A percentile compares a stretch with the other conserved stretches of the same genome.
phyloP scores from a whole-genome alignment of 345 rosid genomes.

The Isatis tinctoria region DNA sequence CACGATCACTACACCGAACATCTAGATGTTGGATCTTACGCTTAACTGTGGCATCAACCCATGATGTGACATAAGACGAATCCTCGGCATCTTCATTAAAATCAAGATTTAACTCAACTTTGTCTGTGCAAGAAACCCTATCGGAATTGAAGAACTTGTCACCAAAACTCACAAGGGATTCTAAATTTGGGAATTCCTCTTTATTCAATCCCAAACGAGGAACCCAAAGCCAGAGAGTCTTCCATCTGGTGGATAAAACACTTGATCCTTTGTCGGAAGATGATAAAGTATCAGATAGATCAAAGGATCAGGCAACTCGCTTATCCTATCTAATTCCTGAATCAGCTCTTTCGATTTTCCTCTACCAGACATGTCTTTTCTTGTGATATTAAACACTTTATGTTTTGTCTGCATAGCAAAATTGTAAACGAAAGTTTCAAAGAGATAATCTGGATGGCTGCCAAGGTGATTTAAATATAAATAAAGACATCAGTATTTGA shows the following conservation, averaged over 20 bases:
- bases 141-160: no score
- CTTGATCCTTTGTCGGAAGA: not conserved
- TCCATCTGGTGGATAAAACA: conserved; percentile 2
- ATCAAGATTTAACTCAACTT: no score
- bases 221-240: not conserved
- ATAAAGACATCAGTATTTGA: no score
- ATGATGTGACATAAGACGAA: no score
- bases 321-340: not conserved
- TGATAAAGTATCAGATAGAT: not conserved
- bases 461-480: no score
- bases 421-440: not conserved
- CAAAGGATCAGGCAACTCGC: not conserved
- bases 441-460: not conserved
- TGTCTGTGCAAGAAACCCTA: no score
- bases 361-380: not conserved
- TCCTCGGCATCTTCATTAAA: no score
- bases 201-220: not conserved
- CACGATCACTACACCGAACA: no score
- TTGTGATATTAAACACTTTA: not conserved
- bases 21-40: not conserved
- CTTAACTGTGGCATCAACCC: not conserved
- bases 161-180: no score
- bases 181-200: not conserved
- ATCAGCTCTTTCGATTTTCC: not conserved
- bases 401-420: not conserved